phyloP scores from a whole-genome alignment of 331 rosid genomes.

The Quercus lobata region DNA sequence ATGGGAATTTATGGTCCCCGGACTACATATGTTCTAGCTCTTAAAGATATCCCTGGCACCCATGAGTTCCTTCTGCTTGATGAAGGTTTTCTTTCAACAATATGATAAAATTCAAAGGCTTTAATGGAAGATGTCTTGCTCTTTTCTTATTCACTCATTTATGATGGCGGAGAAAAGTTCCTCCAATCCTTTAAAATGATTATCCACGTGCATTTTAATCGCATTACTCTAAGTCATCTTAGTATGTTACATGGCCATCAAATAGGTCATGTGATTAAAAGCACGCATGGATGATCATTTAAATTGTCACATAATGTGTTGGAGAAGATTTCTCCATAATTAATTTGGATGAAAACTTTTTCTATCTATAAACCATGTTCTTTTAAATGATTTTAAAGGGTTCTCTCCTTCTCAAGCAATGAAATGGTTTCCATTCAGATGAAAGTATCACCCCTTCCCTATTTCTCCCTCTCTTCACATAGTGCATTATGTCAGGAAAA shows the following conservation, averaged over 20 bases:
- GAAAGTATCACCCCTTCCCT: no score
- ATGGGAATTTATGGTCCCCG: slow-evolving; percentile 97
- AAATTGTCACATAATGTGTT: no score
- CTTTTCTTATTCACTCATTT: background rate
- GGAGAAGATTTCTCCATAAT: no score
- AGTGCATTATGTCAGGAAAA: slow-evolving; percentile 53
- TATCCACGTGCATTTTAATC: no score
- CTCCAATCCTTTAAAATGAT: no score
- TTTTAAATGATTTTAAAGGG: background rate
- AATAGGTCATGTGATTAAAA: no score
- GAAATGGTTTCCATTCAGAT: background rate
- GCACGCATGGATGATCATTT: no score
- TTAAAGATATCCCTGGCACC: slow-evolving; percentile 82
- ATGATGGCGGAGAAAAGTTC: no score
- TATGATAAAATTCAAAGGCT: background rate
- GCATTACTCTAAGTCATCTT: no score
- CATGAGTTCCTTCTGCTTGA: slow-evolving; percentile 97
- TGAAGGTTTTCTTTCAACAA: slow-evolving; percentile 53
- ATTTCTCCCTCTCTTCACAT: background rate
- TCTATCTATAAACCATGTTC: background rate
- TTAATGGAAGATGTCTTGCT: background rate
- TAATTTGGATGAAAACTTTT: background rate
- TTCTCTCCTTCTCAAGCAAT: background rate
- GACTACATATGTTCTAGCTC: slow-evolving; percentile 86
- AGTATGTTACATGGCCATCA: no score